Conservation (phyloP, 768 basidiomycete genomes). For the Boletus reticuloceps region DNA sequence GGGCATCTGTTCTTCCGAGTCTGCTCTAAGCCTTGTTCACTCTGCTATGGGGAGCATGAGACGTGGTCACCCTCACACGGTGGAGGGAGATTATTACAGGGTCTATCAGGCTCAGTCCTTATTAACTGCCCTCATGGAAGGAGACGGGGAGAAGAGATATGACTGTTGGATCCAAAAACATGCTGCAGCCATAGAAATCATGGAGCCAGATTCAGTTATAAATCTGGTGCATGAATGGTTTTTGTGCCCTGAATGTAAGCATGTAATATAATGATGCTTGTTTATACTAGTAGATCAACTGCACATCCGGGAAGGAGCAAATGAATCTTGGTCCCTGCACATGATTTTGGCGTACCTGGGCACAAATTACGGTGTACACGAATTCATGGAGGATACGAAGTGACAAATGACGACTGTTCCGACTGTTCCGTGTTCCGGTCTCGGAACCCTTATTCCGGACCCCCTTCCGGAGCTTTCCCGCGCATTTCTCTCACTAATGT, state of each 20-base stretch:
- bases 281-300: no score
- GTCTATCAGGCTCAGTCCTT: constrained; percentile 9
- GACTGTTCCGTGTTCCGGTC: no score
- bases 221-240: neutral
- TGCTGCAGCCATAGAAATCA: neutral
- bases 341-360: no score
- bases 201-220: neutral
- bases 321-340: no score
- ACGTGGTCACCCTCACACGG: neutral
- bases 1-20: rapidly evolving
- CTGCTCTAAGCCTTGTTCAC: neutral
- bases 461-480: no score
- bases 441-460: no score
- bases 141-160: neutral
- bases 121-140: neutral
- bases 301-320: no score
- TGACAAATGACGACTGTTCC: no score
- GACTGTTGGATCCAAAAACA: neutral
- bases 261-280: neutral
- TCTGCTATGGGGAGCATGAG: neutral
- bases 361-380: no score
- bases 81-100: neutral
- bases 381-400: no score
- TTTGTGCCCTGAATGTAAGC: neutral
- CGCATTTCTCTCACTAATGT: no score